Base-by-base conservation (phyloP, 2,329 filamentous ascomycete genomes). In the Diaporthe eres region DNA sequence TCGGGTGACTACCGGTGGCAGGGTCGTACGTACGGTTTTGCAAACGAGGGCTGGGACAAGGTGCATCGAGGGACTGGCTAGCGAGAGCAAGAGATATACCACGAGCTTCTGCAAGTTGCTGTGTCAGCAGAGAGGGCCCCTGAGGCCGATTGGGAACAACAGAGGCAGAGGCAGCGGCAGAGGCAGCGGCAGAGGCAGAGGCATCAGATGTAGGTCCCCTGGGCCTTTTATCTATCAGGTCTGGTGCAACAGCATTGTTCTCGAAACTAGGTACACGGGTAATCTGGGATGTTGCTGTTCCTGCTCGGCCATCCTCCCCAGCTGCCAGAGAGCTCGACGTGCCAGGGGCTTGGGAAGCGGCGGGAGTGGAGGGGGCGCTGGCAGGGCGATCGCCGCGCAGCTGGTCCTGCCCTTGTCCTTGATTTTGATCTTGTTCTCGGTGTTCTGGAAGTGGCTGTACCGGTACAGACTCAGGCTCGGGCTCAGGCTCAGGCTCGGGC, bases 41-140 rank as follows among this genome's bases (percentile, higher is more conserved):
- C 73, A 75, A 49, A 57, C 70, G 73, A 71, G 74, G 68, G 55
- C 75, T 73, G 55, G 70, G 53, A 70, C 74, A 74, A 70, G 73
- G 55, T 34, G 68, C 60, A 70, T 73, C 75, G 55, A 65, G 61
- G 37, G 60, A 63, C 47, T 77, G 75, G 34, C 72, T 74, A 75
- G 37, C 58, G 71, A 65, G 61, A 53, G 81, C 78, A 72, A 79
- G 79, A 68, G 80, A 82, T 68, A 90, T 89, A 80, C 89, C 89
- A 80, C 89, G 88, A 81, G 89, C 89, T 83, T 88, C 89, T 81
- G 89, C 89, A 82, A 91, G 85, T 81, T 89, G 89, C 83, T 91
- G 88, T 76, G 88, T 87, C 83, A 91, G 85, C 79, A 91, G 82
- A 75, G 89, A 91, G 79, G 89, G 87, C 77, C 89, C 89, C 81